Base-by-base conservation (phyloP, 139 green algal species). In the Auxenochlorella protothecoides region DNA sequence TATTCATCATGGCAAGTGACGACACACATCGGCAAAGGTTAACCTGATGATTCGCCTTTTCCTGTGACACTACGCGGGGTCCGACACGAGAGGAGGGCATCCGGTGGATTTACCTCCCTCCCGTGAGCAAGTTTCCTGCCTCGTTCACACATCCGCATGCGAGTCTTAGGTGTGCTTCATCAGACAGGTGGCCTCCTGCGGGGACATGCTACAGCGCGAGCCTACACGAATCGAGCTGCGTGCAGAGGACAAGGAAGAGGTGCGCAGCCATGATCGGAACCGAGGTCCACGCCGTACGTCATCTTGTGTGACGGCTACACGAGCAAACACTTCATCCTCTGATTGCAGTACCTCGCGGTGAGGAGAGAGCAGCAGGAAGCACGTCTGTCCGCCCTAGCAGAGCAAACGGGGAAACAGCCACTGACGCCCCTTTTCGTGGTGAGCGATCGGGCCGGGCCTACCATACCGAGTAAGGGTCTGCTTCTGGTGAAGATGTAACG, bases 181-280 rank as follows among this genome's bases (percentile, higher is more conserved):
- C 27, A 1, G 27, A 44, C 27, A 44, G 27, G 27, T 44, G 27
- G 27, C 27, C 27, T 44, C 27, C 27, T 44, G 27, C 27, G 27
- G 27, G 27, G 27, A 44, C 27, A 96, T 96, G 90, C 83, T 96
- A 13, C 81, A 83, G 6, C 72, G 86, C 4, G 87, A 90, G 75
- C 90, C 88, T n/a, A 95, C 90, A 3, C 78, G 85, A 15, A 88
- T 96, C n/a, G 91, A 96, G 68, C 77, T 96, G n/a, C 87, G 85
- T 63, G 72, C 82, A 15, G 83, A 94, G 14, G 90, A 96, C 79
- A 92, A 90, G 55, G 85, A 95, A 60, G 90, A 95, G 89, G 87
- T 92, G 64, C 2, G 51, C 1, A 10, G 59, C 60, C 4, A 7
- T 55, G 14, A 64, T 55, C 63, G 13, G 63, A 9, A n/a, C 14